These are phyloP conservation scores for Torulaspora globosa DNA, from an alignment of 1,139 yeast genomes.

Conservation along the genomic window DNA sequence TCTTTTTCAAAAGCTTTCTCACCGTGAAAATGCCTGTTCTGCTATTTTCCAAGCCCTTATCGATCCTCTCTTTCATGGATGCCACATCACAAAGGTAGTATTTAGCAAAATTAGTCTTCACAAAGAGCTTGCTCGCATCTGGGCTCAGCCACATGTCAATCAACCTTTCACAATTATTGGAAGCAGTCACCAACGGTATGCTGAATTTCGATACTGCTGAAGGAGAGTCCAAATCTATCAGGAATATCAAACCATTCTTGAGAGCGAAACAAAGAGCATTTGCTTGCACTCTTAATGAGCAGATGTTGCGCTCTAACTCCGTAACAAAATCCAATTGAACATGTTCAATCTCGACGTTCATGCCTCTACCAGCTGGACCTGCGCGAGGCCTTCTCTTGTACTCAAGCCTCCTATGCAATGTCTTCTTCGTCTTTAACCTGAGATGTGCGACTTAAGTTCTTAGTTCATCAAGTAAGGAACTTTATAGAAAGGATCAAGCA, in stretches of 20 bases:
- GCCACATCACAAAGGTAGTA: constrained; percentile 26
- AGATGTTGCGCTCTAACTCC: constrained; percentile 26
- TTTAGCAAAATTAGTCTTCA: constrained; percentile 34
- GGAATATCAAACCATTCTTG: constrained; percentile 28
- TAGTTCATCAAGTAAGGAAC: background rate
- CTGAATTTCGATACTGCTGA: constrained; percentile 23
- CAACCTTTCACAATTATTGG: constrained; percentile 23
- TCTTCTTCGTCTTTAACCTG: background rate
- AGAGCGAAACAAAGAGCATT: constrained; percentile 31
- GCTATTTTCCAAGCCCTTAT: constrained; percentile 4
- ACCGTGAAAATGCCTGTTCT: constrained; percentile 16
- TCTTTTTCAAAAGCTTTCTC: constrained; percentile 27
- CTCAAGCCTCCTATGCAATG: background rate
- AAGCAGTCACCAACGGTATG: constrained; percentile 22
- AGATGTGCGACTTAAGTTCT: background rate
- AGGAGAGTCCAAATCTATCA: constrained; percentile 33
- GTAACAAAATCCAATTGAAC: constrained; percentile 33
- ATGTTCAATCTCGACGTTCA: constrained; percentile 34
- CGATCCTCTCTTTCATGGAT: constrained; percentile 6
- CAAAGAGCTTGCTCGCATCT: constrained; percentile 19
- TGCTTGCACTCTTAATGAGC: constrained; percentile 26
- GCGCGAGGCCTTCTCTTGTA: background rate
- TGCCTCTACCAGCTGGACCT: constrained; percentile 3
- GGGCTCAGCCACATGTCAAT: constrained; percentile 29
- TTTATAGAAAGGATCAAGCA: background rate